Evolutionary conservation across 805 yeast species (phyloP).

Genomic region (Ogataea dorogensis): DNA sequence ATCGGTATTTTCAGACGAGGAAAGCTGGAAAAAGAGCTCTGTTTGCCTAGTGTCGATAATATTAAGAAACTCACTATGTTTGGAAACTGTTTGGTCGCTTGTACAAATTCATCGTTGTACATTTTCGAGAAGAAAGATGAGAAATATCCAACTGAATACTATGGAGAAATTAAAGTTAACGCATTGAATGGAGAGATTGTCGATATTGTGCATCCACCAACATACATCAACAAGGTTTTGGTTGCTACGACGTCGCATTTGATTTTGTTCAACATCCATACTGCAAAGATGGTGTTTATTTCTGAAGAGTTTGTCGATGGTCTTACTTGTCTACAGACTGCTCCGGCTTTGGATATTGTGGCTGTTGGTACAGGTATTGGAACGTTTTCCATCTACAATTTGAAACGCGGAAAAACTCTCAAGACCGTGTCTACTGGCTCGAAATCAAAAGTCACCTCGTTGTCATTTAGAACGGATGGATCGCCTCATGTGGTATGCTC

Average conservation of each 20-base stretch:
- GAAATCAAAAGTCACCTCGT: constrained; percentile 45
- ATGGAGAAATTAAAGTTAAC: constrained; percentile 60
- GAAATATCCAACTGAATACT: constrained; percentile 58
- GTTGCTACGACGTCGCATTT: constrained; percentile 71
- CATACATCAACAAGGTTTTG: constrained; percentile 85
- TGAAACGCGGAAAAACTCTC: constrained; percentile 59
- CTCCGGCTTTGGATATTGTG: constrained; percentile 83
- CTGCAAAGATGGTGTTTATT: constrained; percentile 64
- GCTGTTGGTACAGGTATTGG: constrained; percentile 79
- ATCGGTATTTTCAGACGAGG: constrained; percentile 87
- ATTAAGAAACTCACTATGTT: constrained; percentile 58
- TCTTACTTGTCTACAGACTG: constrained; percentile 69
- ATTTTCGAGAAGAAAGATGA: constrained; percentile 35
- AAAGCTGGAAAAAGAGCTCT: constrained; percentile 46
- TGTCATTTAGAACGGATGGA: constrained; percentile 92
- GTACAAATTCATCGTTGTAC: constrained; percentile 37
- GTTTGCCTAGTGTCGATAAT: constrained; percentile 31
- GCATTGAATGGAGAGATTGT: constrained; percentile 70
- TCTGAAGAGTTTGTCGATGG: constrained; percentile 50
- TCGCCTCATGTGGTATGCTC: constrained; percentile 80
- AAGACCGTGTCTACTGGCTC: constrained; percentile 50
- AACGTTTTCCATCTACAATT: constrained; percentile 59
- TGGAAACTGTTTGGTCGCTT: constrained; percentile 74
- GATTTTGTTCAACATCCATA: constrained; percentile 67
- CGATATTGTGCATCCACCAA: constrained; percentile 77